phyloP scores from a whole-genome alignment of 1,284 basidiomycete genomes.

The Anthracocystis walkeri region DNA sequence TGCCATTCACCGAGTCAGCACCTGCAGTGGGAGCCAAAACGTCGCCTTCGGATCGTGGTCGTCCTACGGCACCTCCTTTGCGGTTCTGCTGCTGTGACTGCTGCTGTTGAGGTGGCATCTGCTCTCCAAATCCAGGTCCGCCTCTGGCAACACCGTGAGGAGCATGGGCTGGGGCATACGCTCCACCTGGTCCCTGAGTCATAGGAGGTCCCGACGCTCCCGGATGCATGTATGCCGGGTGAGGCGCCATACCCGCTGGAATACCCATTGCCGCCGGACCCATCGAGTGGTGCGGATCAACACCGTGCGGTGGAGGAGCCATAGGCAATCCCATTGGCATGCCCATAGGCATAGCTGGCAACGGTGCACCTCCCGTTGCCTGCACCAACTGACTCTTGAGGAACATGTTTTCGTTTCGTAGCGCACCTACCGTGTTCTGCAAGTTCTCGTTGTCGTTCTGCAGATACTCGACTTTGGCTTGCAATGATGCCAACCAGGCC shows the following conservation, averaged over 20 bases:
- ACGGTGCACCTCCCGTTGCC: constrained; percentile 41
- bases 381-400: constrained; percentile 65
- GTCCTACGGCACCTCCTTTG: not conserved
- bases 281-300: constrained; percentile 35
- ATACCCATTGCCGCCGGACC: constrained; percentile 35
- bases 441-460: constrained; percentile 94
- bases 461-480: constrained; percentile 91
- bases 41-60: constrained; percentile 36
- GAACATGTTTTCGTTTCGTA: constrained; percentile 73
- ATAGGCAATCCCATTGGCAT: constrained; percentile 36
- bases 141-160: constrained; percentile 7
- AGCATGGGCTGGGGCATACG: constrained; percentile 34
- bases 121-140: constrained; percentile 14
- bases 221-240: constrained; percentile 53
- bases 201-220: constrained; percentile 27
- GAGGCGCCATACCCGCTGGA: constrained; percentile 37
- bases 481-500: constrained; percentile 92
- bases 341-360: constrained; percentile 31
- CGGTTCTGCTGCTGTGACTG: constrained; percentile 8
- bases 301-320: constrained; percentile 29
- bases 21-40: constrained; percentile 11
- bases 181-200: constrained; percentile 29
- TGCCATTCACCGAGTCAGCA: not conserved
- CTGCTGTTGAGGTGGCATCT: constrained; percentile 8
- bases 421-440: constrained; percentile 72